phyloP scores from a whole-genome alignment of 23 red algal genomes.

The Cyanidioschyzon merolae region DNA sequence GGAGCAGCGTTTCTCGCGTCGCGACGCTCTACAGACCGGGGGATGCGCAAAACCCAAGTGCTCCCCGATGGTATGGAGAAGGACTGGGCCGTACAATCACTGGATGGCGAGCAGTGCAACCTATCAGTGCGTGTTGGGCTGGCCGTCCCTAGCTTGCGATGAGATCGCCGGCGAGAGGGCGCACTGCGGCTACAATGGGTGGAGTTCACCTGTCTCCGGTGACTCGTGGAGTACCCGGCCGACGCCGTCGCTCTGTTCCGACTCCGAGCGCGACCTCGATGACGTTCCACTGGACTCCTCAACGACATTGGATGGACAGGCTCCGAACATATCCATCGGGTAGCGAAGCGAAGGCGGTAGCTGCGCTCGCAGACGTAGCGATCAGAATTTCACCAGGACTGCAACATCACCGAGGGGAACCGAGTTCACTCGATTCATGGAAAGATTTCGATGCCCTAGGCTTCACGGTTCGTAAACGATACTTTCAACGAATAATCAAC shows the following conservation, averaged over 20 bases:
- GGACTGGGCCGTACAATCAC: background rate
- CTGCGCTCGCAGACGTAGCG: too few relatives aligned
- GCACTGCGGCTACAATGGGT: background rate
- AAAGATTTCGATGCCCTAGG: background rate
- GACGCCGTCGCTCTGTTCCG: background rate
- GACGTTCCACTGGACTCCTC: background rate
- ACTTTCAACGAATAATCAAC: constrained; percentile 87
- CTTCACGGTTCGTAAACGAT: background rate
- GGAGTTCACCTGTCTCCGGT: background rate
- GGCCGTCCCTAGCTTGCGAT: background rate
- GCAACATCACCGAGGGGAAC: too few relatives aligned
- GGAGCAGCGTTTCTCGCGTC: background rate
- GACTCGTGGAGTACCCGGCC: background rate
- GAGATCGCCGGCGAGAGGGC: background rate
- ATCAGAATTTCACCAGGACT: too few relatives aligned
- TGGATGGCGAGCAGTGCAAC: background rate
- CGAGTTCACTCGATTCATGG: background rate
- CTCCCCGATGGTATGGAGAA: background rate
- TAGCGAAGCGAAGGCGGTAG: too few relatives aligned
- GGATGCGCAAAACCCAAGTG: background rate
- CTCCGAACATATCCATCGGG: too few relatives aligned
- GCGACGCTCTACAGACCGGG: background rate
- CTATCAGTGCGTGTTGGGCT: background rate
- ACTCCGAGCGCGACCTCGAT: background rate
- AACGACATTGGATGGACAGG: too few relatives aligned